A percentile compares a stretch with the other conserved stretches of the same genome.
These are phyloP conservation scores for Corynespora cassiicola DNA, from an alignment of 2,329 filamentous ascomycete species.

Conservation along the genomic window DNA sequence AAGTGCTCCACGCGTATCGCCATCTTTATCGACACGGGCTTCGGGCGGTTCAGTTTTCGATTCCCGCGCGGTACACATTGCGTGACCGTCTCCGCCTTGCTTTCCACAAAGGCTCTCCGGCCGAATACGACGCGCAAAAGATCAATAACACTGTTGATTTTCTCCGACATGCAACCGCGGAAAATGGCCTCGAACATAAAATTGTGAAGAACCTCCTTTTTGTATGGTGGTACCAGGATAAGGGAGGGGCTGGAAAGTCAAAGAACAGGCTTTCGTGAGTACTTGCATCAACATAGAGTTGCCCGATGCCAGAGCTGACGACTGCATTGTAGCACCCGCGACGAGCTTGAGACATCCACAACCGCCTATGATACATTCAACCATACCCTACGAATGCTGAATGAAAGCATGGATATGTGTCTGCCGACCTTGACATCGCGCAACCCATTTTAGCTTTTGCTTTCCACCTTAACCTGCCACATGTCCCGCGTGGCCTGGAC, in stretches of 20 bases:
- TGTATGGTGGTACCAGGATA: slow-evolving; percentile 53
- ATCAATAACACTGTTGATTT: slow-evolving; percentile 74
- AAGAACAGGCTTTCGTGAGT: slow-evolving; percentile 27
- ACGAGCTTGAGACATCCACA: slow-evolving; percentile 37
- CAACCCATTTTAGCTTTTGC: too few relatives aligned
- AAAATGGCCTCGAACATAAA: slow-evolving; percentile 73
- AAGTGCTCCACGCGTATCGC: slow-evolving; percentile 72
- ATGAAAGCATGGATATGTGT: slow-evolving; percentile 74
- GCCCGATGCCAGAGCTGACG: slow-evolving; percentile 6
- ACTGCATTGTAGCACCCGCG: slow-evolving; percentile 22
- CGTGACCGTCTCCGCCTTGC: slow-evolving; percentile 57
- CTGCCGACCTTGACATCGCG: slow-evolving; percentile 43
- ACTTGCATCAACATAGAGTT: neutral
- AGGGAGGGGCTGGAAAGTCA: slow-evolving; percentile 35
- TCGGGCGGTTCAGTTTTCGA: slow-evolving; percentile 74
- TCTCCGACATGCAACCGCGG: slow-evolving; percentile 67
- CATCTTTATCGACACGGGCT: slow-evolving; percentile 70
- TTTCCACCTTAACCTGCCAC: neutral
- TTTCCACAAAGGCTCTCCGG: slow-evolving; percentile 42
- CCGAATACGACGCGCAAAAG: slow-evolving; percentile 48
- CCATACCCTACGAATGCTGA: slow-evolving; percentile 74
- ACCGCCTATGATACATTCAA: slow-evolving; percentile 68
- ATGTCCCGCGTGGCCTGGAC: neutral
- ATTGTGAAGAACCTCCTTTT: slow-evolving; percentile 73
- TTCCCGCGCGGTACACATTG: slow-evolving; percentile 69